These are phyloP conservation scores for Schizosaccharomyces cryophilus DNA, from an alignment of 805 yeast species.

Conservation along the genomic window DNA sequence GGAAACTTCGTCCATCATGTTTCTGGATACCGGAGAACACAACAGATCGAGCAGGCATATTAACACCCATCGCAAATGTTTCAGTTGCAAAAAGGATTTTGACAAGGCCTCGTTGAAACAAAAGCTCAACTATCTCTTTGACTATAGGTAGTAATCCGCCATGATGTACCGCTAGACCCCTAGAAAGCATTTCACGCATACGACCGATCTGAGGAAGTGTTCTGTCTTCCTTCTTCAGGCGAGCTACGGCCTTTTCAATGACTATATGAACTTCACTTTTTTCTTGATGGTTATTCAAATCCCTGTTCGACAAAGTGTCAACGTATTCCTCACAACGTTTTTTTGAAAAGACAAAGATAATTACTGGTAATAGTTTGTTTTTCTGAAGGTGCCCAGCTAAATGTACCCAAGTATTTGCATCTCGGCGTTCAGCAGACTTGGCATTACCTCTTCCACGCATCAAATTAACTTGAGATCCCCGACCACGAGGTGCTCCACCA, in stretches of 20 bases:
- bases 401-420: constrained; percentile 52
- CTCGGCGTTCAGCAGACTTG: constrained; percentile 9
- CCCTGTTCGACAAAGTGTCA: constrained; percentile 42
- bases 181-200: constrained; percentile 52
- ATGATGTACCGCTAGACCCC: constrained; percentile 92
- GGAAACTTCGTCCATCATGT: constrained; percentile 67
- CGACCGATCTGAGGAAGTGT: constrained; percentile 76
- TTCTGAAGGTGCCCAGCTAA: constrained; percentile 46
- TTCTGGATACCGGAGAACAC: constrained; percentile 66
- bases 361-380: constrained; percentile 65
- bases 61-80: constrained; percentile 91
- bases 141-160: constrained; percentile 85
- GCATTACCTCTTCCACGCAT: constrained; percentile 2
- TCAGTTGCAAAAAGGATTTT: constrained; percentile 91
- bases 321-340: constrained; percentile 88
- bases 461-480: constrained; percentile 4
- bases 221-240: constrained; percentile 77
- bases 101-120: constrained; percentile 65
- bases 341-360: constrained; percentile 77
- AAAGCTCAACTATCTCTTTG: constrained; percentile 74
- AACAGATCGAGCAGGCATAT: constrained; percentile 88
- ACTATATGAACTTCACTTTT: constrained; percentile 83
- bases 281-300: constrained; percentile 64
- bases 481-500: constrained; percentile 13
- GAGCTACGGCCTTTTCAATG: constrained; percentile 63